Conservation (phyloP, 139 green algal species). For the Desmodesmus armatus region DNA sequence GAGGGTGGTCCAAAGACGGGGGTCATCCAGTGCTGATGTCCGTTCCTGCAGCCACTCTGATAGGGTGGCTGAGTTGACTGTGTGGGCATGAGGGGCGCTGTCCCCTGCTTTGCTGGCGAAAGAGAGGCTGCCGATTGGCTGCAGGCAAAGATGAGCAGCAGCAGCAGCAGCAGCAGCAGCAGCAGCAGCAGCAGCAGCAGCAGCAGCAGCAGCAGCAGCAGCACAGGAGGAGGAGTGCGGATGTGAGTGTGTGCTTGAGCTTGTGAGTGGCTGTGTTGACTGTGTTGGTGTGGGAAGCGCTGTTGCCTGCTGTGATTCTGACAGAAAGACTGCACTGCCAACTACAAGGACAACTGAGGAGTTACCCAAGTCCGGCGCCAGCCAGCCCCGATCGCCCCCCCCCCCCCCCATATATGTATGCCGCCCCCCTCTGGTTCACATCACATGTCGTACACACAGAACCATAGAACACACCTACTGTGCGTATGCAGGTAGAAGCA, state of each 20-base stretch:
- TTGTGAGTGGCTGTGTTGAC: constrained; percentile 18
- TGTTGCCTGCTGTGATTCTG: background rate
- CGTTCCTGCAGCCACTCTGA: background rate
- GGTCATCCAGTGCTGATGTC: background rate
- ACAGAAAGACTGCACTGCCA: background rate
- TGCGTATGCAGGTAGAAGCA: too few relatives aligned
- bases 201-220: background rate
- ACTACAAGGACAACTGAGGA: background rate
- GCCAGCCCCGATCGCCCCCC: too few relatives aligned
- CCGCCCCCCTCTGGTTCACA: too few relatives aligned
- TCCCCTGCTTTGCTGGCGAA: too few relatives aligned
- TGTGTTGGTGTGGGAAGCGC: background rate
- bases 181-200: background rate
- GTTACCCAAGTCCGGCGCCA: background rate
- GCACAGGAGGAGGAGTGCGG: background rate
- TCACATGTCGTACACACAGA: too few relatives aligned
- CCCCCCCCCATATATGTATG: too few relatives aligned
- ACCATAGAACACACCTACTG: too few relatives aligned
- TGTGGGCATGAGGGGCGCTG: too few relatives aligned
- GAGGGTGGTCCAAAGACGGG: background rate
- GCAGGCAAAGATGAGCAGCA: background rate
- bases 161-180: background rate
- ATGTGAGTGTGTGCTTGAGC: constrained; percentile 11
- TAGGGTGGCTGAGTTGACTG: too few relatives aligned
- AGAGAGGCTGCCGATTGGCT: too few relatives aligned